Evolutionary conservation across 768 basidiomycete genomes (phyloP).

Genomic region (Mycena rosella): DNA sequence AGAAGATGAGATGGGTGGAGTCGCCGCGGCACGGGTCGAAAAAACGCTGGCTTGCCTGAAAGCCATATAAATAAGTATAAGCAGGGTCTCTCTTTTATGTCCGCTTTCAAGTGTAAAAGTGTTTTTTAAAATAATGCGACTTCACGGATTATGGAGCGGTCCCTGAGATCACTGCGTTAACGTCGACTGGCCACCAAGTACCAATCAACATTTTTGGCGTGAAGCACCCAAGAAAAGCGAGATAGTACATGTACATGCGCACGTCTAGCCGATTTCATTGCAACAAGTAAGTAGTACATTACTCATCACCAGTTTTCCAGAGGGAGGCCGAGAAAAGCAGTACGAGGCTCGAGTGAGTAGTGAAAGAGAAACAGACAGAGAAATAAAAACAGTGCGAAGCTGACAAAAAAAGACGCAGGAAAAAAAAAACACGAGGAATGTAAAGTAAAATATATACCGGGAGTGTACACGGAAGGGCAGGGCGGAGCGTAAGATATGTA

Average conservation of each 20-base stretch:
- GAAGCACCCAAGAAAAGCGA: too few relatives aligned
- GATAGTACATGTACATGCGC: background rate
- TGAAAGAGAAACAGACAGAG: constrained; percentile 20
- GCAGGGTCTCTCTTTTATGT: constrained; percentile 31
- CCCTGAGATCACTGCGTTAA: too few relatives aligned
- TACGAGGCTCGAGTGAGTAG: constrained; percentile 29
- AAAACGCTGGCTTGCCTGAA: constrained; percentile 27
- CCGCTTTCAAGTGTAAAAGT: constrained; percentile 32
- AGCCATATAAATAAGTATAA: constrained; percentile 15
- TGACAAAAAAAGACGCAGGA: background rate
- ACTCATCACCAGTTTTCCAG: constrained; percentile 41
- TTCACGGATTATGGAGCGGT: too few relatives aligned
- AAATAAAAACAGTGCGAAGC: constrained; percentile 31
- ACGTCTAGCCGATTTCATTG: constrained; percentile 31
- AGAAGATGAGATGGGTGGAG: background rate
- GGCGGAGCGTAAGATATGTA: constrained; percentile 20
- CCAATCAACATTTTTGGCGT: too few relatives aligned
- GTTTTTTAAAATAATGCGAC: constrained; percentile 33
- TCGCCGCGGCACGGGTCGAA: constrained; percentile 5
- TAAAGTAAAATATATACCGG: constrained; percentile 32
- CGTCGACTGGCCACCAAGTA: too few relatives aligned
- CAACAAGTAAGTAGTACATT: constrained; percentile 46
- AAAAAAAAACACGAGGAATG: background rate
- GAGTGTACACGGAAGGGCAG: constrained; percentile 23
- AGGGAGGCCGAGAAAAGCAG: constrained; percentile 21